Base-by-base conservation (phyloP, 208 protist species). In the Crithidia bombi region DNA sequence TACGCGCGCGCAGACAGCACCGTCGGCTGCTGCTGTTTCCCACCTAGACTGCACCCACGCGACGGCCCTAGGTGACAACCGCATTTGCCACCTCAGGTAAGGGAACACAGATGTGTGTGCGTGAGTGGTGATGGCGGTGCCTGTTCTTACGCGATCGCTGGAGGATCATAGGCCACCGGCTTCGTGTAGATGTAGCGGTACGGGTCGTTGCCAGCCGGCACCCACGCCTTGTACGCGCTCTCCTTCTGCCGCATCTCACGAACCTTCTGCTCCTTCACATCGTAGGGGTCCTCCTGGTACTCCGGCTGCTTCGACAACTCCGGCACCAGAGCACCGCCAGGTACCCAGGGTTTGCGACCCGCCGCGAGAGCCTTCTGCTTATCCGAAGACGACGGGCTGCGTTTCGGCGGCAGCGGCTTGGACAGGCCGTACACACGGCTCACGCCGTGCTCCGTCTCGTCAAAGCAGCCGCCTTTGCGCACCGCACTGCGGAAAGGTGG, bases 231-330 rank as follows among this genome's bases (percentile, higher is more conserved):
- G 73, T 90, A 84, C 17, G 71, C 39, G 41, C 85, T 76, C 67
- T 95, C 85, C 77, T 74, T 74, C 73, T 82, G 72, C 36, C 79
- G 75, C 62, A 78, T 69, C 73, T 90, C 83, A 15, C 85, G 87
- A 30, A 82, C 47, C 51, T 65, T 78, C 46, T 80, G 80, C 71
- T 96, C 93, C 79, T 96, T 96, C 47, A 91, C 64, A 26, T 97
- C 87, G 62, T 87, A 86, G 30, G 93, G 93, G 65, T 97, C 93
- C 75, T 96, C 91, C 67, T 90, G 83, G 61, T 97, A 97, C 77
- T 94, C 87, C 5, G 90, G 90, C 63, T 75, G 79, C 44, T 86
- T 82, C 26, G 81, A 87, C 26, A 93, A 81, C 9, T 92, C 85
- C 52, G 80, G 88, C 47, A 79, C 67, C 4, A 96, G 73, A 1